phyloP scores from a whole-genome alignment of 495 filamentous ascomycete species.

The Collariella sp. region DNA sequence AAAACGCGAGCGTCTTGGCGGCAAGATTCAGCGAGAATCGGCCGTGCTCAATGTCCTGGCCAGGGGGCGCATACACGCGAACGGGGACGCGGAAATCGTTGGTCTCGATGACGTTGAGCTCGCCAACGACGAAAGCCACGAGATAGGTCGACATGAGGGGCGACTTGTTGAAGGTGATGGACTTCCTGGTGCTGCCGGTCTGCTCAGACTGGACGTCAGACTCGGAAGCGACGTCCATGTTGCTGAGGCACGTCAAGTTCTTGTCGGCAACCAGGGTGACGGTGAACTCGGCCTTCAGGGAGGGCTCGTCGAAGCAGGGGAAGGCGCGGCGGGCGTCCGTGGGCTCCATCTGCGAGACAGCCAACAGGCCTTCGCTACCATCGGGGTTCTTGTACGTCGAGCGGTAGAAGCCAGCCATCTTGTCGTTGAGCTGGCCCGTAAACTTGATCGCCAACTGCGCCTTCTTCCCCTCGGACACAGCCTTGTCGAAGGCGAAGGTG shows the following conservation, averaged over 20 bases:
- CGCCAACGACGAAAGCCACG: conserved; percentile 66
- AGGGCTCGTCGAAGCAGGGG: conserved; percentile 72
- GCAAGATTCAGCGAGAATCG: conserved; percentile 61
- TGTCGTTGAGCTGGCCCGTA: conserved; percentile 62
- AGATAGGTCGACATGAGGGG: conserved; percentile 74
- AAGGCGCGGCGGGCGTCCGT: conserved; percentile 68
- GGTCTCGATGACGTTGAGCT: conserved; percentile 67
- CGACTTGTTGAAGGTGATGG: conserved; percentile 64
- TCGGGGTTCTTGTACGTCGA: conserved; percentile 62
- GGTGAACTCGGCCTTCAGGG: conserved; percentile 64
- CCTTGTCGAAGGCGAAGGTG: conserved; percentile 54
- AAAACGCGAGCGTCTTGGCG: conserved; percentile 59
- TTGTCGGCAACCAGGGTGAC: conserved; percentile 67
- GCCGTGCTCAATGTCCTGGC: conserved; percentile 57
- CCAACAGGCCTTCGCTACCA: conserved; percentile 55
- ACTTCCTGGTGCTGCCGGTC: conserved; percentile 51
- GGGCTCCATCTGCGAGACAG: conserved; percentile 76
- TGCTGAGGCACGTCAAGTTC: conserved; percentile 65
- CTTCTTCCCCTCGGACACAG: conserved; percentile 49
- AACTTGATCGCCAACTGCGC: conserved; percentile 59
- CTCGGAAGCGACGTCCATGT: conserved; percentile 69
- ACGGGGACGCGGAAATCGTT: conserved; percentile 66
- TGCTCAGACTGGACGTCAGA: conserved; percentile 49
- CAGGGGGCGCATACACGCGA: conserved; percentile 57
- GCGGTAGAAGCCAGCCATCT: conserved; percentile 76